Evolutionary conservation across 2,329 filamentous ascomycete species (phyloP), one percentile per base, ranked within the genome.

Genomic region (Pseudocercospora macadamiae): DNA sequence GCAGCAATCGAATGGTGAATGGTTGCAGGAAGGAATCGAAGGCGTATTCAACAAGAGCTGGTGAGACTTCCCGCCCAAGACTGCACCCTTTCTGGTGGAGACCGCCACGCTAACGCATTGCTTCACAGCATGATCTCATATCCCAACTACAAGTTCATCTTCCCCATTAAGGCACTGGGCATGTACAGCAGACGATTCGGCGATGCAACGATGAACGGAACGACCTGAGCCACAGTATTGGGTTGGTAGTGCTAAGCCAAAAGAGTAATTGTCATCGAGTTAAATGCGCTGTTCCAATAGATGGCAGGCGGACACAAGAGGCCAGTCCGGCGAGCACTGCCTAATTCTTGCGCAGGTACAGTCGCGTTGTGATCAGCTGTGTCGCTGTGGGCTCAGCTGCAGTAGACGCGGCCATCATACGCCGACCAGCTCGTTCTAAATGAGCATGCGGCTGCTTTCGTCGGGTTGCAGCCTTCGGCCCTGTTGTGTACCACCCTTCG

Each of bases 31-130:
- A 75, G 88, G 89, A 0, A 97, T 99, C 68, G 95, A 99, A 75
- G 95, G 95, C 2, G 95, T 99, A 9, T 99, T 99, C 78, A 99
- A 99, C 78, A 96, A 97, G 80, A 95, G 88, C 70, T 97, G 93
- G 86, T 88, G 74, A 78, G 84, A 49, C 26, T 60, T 44, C 34
- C 54, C 30, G 21, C 36, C 54, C 54, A 48, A 55, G 44, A 44
- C 19, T 54, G n/a, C 5, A 54, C 26, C 36, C 56, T 49, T 21
- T 54, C 39, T 42, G 44, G 14, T 3, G 1, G 28, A 7, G 44
- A 21, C 53, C 34, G 54, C 55, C 55, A 61, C 54, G 57, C 57
- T 63, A 42, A 67, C 56, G 30, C 51, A 28, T 23, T 49, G 69
- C 73, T 61, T 71, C 59, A 60, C 69, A 88, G 86, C 81, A 97